Conservation (phyloP, 768 basidiomycete genomes). For the Suillus clintonianus region DNA sequence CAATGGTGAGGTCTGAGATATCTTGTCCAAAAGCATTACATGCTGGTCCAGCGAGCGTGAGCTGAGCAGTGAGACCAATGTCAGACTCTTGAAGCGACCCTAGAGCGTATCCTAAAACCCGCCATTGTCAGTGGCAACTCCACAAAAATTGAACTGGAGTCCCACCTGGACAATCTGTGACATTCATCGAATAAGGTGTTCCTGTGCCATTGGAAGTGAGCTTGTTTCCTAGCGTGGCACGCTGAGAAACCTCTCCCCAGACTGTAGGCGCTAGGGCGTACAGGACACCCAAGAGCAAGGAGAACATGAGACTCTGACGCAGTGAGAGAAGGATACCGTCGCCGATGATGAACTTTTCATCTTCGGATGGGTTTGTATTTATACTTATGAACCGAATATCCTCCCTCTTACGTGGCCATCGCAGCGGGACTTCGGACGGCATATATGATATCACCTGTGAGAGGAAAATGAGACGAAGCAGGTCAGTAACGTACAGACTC, state of each 20-base stretch:
- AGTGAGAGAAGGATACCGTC: neutral
- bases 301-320: conserved; percentile 9
- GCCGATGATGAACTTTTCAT: too few species aligned
- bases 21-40: conserved; percentile 72
- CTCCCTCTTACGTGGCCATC: neutral
- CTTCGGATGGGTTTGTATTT: neutral
- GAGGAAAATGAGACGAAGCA: neutral
- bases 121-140: neutral
- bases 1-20: conserved; percentile 56
- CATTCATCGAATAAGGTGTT: conserved; percentile 24
- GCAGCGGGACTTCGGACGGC: neutral
- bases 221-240: conserved; percentile 2
- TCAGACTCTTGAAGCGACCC: conserved; percentile 41
- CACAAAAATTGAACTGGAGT: neutral
- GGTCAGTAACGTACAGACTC: neutral
- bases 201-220: neutral
- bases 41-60: conserved; percentile 53
- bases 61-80: conserved; percentile 54
- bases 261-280: conserved; percentile 7
- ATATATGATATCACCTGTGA: neutral
- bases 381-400: neutral
- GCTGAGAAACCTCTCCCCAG: conserved; percentile 9
- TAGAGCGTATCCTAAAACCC: conserved; percentile 54
- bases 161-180: conserved; percentile 34
- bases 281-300: conserved; percentile 11